A percentile compares a stretch with the other conserved stretches of the same genome.
Conservation (phyloP, 139 green algal genomes). For the Tetradesmus lagerheimii region DNA sequence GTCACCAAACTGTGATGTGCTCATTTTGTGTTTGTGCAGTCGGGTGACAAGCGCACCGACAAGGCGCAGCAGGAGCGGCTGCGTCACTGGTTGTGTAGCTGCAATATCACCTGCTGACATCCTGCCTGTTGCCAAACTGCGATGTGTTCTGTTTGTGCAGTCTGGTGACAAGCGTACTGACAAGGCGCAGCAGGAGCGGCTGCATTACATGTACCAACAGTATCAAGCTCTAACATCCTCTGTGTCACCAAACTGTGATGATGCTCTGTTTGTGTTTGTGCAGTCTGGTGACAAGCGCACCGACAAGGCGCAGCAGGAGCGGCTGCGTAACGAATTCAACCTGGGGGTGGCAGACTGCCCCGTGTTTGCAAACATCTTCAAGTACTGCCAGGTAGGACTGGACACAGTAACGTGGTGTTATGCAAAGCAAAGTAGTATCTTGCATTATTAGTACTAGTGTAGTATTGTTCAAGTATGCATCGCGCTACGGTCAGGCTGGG, state of each 20-base stretch:
- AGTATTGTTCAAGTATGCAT: too few relatives aligned
- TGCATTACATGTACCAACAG: too few relatives aligned
- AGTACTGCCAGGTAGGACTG: slow-evolving; percentile 89
- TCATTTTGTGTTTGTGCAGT: neutral
- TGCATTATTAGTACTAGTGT: too few relatives aligned
- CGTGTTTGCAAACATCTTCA: slow-evolving; percentile 93
- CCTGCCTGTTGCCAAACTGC: neutral
- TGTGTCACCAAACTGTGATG: too few relatives aligned
- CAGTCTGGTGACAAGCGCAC: slow-evolving; percentile 1
- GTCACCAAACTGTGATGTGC: neutral
- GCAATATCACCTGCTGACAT: neutral
- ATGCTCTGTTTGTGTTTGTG: neutral
- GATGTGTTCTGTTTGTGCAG: neutral
- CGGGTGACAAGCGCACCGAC: too few relatives aligned
- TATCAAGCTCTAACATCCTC: too few relatives aligned
- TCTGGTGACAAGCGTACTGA: neutral
- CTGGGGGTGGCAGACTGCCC: slow-evolving; percentile 84
- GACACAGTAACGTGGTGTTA: neutral
- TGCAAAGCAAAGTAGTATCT: too few relatives aligned
- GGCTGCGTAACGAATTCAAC: slow-evolving; percentile 39
- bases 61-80: too few relatives aligned
- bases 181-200: neutral
- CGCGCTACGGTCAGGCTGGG: too few relatives aligned
- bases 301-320: neutral
- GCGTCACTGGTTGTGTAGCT: too few relatives aligned